Evolutionary conservation across 352 stramenopile genomes (phyloP).

Genomic region (Pythium brassicae): DNA sequence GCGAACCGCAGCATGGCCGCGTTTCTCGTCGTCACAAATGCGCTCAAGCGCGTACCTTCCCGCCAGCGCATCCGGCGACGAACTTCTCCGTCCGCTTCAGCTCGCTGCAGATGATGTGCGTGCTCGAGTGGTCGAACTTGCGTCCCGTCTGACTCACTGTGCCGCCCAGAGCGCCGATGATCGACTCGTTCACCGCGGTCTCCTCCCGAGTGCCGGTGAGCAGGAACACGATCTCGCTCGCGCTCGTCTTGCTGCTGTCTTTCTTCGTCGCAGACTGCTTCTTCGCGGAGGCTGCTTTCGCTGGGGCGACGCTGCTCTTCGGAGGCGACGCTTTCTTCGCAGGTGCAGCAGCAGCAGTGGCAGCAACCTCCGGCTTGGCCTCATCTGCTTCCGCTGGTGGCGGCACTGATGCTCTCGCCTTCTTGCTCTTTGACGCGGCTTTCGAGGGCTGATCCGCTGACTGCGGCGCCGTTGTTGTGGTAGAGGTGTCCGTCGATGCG

Average conservation of each 20-base stretch:
- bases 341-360: not conserved
- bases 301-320: conserved; percentile 5
- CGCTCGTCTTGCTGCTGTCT: not conserved
- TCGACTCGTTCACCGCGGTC: conserved; percentile 65
- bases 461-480: not conserved
- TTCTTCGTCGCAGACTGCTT: conserved; percentile 10
- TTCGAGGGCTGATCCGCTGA: not conserved
- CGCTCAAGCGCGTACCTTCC: conserved; percentile 51
- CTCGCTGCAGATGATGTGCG: conserved; percentile 85
- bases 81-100: conserved; percentile 88
- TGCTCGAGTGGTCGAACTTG: conserved; percentile 65
- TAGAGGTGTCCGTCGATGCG: not conserved
- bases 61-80: conserved; percentile 69
- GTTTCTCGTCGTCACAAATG: too few relatives aligned
- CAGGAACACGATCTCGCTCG: conserved; percentile 39
- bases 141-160: conserved; percentile 59
- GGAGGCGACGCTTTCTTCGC: conserved; percentile 7
- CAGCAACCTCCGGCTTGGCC: conserved; percentile 2
- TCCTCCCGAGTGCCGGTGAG: conserved; percentile 76
- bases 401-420: conserved; percentile 1
- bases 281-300: conserved; percentile 9
- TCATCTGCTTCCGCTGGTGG: not conserved
- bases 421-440: conserved; percentile 15
- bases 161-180: conserved; percentile 62
- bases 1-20: not conserved